Conservation (phyloP, 2,329 filamentous ascomycete species). For the Colletotrichum paranaense region DNA sequence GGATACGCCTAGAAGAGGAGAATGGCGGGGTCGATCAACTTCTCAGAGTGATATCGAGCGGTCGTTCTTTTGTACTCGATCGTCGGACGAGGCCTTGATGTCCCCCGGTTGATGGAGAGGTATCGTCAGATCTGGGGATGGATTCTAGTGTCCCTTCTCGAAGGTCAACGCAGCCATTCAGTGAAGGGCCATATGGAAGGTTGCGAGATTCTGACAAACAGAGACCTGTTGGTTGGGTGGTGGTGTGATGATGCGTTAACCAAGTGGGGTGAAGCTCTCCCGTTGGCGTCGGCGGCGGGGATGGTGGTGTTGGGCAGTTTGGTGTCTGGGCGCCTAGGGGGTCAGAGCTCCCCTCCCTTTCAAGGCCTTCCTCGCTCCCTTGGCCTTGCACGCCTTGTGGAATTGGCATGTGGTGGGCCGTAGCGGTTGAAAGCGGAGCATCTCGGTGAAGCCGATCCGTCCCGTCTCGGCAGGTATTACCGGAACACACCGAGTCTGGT, state of each 20-base stretch:
- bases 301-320: not conserved
- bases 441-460: not conserved
- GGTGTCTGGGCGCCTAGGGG: not conserved
- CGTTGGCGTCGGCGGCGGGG: slow-evolving; percentile 11
- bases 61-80: slow-evolving; percentile 17
- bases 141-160: slow-evolving; percentile 23
- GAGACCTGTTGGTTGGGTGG: slow-evolving; percentile 35
- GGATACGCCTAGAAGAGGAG: not conserved
- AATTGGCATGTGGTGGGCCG: not conserved
- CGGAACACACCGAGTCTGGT: not conserved
- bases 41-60: slow-evolving; percentile 13
- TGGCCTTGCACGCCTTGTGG: not conserved
- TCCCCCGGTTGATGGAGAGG: slow-evolving; percentile 6
- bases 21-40: slow-evolving; percentile 31
- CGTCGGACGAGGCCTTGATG: not conserved
- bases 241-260: slow-evolving; percentile 35
- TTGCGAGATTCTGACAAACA: slow-evolving; percentile 37
- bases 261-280: slow-evolving; percentile 35
- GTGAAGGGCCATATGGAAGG: slow-evolving; percentile 20
- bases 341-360: slow-evolving; percentile 2
- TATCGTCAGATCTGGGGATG: slow-evolving; percentile 25
- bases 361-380: not conserved
- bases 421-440: not conserved
- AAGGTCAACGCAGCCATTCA: slow-evolving; percentile 27
- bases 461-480: not conserved